Conservation (phyloP, 148 eudicot genomes). For the Amaranthus cruentus region DNA sequence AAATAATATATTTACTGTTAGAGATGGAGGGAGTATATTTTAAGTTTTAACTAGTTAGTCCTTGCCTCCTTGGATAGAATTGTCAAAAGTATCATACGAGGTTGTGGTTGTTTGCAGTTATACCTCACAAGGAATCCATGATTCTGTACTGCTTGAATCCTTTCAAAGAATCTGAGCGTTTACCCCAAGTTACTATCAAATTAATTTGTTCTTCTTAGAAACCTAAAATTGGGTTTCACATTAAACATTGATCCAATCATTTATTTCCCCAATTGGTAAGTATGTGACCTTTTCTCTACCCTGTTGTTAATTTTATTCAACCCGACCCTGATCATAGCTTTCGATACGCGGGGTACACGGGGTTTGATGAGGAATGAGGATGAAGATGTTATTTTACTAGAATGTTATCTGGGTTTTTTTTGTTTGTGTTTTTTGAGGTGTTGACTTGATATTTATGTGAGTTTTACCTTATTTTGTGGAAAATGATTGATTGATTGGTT, state of each 20-base stretch:
- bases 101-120: background rate
- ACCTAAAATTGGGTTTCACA: background rate
- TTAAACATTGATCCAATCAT: background rate
- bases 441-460: background rate
- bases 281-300: background rate
- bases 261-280: background rate
- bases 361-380: too few relatives aligned
- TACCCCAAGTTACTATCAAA: background rate
- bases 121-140: conserved; percentile 4
- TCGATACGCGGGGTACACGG: background rate
- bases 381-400: background rate
- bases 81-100: background rate
- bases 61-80: background rate
- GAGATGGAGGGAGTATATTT: background rate
- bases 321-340: too few relatives aligned
- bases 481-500: too few relatives aligned
- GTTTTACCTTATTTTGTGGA: background rate
- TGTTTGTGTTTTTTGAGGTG: background rate
- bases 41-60: background rate
- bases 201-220: background rate
- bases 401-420: background rate
- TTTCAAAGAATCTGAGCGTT: background rate
- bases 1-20: background rate
- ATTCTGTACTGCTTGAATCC: background rate
- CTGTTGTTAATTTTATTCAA: background rate